Evolutionary conservation across 2,329 filamentous ascomycete genomes (phyloP).

Genomic region (Apiospora marii): DNA sequence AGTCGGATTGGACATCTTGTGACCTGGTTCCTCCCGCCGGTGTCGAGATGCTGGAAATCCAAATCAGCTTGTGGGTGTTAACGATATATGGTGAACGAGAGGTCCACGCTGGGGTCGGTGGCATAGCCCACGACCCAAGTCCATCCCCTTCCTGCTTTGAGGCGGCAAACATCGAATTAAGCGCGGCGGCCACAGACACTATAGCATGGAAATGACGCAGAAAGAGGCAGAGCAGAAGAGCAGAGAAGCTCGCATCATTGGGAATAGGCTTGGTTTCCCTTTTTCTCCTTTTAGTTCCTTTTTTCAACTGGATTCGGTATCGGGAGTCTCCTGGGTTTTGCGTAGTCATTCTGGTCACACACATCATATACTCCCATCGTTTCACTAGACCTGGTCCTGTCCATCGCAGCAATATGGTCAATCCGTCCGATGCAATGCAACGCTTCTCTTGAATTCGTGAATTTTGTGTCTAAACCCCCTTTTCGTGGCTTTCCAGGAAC

Average conservation of each 20-base stretch:
- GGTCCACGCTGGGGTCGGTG: rapidly evolving
- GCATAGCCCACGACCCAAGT: neutral
- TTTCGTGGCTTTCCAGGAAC: neutral
- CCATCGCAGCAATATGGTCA: neutral
- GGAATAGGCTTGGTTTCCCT: neutral
- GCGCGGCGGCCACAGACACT: neutral
- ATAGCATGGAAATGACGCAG: neutral
- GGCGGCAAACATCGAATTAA: neutral
- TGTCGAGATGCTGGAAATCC: neutral
- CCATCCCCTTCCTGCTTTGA: too few species aligned
- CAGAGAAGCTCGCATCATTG: constrained; percentile 1
- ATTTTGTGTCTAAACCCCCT: neutral
- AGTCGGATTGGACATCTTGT: neutral
- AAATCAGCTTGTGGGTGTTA: neutral
- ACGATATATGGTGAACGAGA: neutral
- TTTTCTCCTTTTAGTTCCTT: neutral
- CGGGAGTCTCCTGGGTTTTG: constrained; percentile 3
- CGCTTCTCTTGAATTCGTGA: neutral
- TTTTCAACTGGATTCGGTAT: neutral
- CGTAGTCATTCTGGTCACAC: constrained; percentile 8
- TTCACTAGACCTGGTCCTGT: neutral
- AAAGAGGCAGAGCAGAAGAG: neutral
- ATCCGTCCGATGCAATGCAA: neutral
- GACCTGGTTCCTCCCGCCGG: neutral
- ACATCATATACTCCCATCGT: constrained; percentile 16